Evolutionary conservation across 768 basidiomycete genomes (phyloP).

Genomic region (Tricholoma terreum): DNA sequence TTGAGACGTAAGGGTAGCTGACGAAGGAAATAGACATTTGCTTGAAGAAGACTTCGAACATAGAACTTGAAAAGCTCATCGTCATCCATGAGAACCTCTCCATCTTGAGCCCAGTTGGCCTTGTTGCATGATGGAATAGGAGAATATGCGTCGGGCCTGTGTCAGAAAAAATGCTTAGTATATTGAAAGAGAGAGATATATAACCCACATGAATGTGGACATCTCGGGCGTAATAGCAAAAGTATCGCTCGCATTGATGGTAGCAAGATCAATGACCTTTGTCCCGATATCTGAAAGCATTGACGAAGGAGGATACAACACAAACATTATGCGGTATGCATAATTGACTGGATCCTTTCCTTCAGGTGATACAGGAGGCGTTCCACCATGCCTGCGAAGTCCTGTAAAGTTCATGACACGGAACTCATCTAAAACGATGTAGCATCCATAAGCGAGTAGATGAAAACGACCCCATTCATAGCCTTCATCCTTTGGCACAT

Average conservation of each 20-base stretch:
- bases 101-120: too few relatives aligned
- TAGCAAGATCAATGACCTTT: neutral
- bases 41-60: too few relatives aligned
- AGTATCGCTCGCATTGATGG: neutral
- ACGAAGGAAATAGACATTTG: too few relatives aligned
- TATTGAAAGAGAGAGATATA: neutral
- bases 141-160: too few relatives aligned
- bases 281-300: neutral
- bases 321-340: neutral
- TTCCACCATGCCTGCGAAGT: constrained; percentile 11
- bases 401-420: constrained; percentile 8
- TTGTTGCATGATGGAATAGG: too few relatives aligned
- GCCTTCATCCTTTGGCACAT: constrained; percentile 5
- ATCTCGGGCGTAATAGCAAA: neutral
- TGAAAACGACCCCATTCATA: too few relatives aligned
- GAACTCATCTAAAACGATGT: neutral
- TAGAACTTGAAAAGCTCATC: too few relatives aligned
- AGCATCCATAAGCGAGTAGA: constrained; percentile 11
- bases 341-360: neutral
- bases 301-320: neutral
- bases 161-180: too few relatives aligned
- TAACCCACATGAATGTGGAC: neutral
- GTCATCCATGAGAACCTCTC: too few relatives aligned
- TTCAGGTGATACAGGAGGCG: constrained; percentile 8
- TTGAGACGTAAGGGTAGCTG: too few relatives aligned